Base-by-base conservation (phyloP, 2,329 filamentous ascomycete species). In the Paramyrothecium roridum region DNA sequence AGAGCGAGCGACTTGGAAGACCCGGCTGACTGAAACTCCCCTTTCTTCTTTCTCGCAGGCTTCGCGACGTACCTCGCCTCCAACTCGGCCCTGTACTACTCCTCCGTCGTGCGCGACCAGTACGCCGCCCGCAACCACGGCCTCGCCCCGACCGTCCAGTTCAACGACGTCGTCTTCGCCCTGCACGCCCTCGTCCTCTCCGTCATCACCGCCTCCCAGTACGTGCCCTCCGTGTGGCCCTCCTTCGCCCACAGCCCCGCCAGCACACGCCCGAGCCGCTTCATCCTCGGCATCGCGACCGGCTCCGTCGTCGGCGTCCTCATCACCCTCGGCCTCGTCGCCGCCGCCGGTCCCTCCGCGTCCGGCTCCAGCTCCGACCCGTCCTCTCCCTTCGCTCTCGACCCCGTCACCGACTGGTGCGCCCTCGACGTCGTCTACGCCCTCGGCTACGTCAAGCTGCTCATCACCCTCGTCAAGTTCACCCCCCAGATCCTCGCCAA, bases 151-250 rank as follows among this genome's bases (percentile, higher is more conserved):
- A 95, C 93, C 1, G 93, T 96, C 30, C 85, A 89, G 54, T 84
- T 91, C 73, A 98, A 98, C 74, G 95, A 99, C 74, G 81, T 98
- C 56, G 84, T 86, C 16, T 98, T 98, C 70, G 92, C 93, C 17
- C 77, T 85, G 3, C 93, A 98, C 74, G 93, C 89, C 34, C 78
- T 91, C 17, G 59, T 92, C 11, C 75, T 96, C 59, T 91, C 87
- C 63, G 64, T 83, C 47, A 69, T 97, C 54, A 84, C 86, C n/a
- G 87, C 89, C 58, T 89, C 85, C 50, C 93, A 97, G 71, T 85
- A 85, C 63, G 84, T 82, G 63, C 82, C 86, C 2, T 56, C 62
- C 12, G 71, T 91, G 12, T 98, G 93, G 93, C 37, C 37, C 37
- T 84, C 87, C 0, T 96, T 96, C 67, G 77, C 82, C 46, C 82